phyloP scores from a whole-genome alignment of 768 basidiomycete genomes.

The Pleurotus citrinopileatus region DNA sequence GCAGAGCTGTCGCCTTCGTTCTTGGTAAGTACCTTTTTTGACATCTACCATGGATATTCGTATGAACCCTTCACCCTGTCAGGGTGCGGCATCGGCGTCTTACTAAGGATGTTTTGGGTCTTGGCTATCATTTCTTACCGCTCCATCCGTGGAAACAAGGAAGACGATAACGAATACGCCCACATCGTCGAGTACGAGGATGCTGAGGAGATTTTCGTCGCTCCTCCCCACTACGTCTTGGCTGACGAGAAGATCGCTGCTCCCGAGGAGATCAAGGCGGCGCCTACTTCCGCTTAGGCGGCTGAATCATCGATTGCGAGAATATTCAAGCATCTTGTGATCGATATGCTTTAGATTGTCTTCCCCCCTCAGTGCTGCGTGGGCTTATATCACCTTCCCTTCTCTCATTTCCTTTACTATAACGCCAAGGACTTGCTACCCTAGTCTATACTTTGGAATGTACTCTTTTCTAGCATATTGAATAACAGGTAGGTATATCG shows the following conservation, averaged over 20 bases:
- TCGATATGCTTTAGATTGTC: too few species aligned
- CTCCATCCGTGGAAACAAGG: slow-evolving; percentile 41
- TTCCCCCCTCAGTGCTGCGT: too few species aligned
- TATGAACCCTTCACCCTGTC: slow-evolving; percentile 6
- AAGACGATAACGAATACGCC: slow-evolving; percentile 38
- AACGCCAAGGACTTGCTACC: too few species aligned
- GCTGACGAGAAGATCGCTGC: slow-evolving; percentile 47
- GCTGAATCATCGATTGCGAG: too few species aligned
- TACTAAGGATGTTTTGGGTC: slow-evolving; percentile 80
- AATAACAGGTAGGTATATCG: too few species aligned
- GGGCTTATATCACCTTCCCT: too few species aligned
- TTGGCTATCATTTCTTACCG: slow-evolving; percentile 61
- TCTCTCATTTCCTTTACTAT: too few species aligned
- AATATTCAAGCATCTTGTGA: too few species aligned
- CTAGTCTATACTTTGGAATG: too few species aligned
- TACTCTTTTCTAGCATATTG: too few species aligned
- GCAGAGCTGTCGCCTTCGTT: slow-evolving; percentile 78
- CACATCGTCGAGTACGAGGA: slow-evolving; percentile 43
- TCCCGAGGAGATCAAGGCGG: not conserved
- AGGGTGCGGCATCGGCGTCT: slow-evolving; percentile 86
- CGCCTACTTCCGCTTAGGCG: slow-evolving; percentile 4
- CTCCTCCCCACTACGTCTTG: slow-evolving; percentile 56
- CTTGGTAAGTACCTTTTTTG: slow-evolving; percentile 54
- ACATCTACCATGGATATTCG: not conserved
- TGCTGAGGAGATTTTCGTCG: slow-evolving; percentile 43